Evolutionary conservation across 768 basidiomycete species (phyloP), one percentile per base, ranked within the genome.

Genomic region (Phallus indusiatus): DNA sequence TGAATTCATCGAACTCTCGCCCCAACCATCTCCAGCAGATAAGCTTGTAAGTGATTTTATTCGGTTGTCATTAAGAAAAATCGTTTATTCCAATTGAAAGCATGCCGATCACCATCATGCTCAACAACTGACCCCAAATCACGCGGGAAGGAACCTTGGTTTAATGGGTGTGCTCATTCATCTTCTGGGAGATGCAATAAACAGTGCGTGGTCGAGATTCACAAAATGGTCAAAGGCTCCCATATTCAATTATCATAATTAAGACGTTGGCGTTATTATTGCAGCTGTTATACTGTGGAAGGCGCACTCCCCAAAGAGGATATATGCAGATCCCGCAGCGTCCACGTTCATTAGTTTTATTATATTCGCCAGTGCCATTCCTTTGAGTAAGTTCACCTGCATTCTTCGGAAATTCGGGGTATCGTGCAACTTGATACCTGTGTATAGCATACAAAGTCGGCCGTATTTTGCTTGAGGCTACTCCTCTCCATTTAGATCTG

Each of bases 231-330:
- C n/a, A n/a, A n/a, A n/a, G n/a, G n/a, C n/a, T n/a, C n/a, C n/a
- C n/a, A n/a, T n/a, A n/a, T n/a, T n/a, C n/a, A n/a, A n/a, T n/a
- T n/a, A n/a, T n/a, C n/a, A n/a, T n/a, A n/a, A 14, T 49, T 14
- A 54, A 82, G 81, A 81, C 65, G 69, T 81, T 62, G 80, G 78
- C 17, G 81, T 82, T 55, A 80, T 82, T 35, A 66, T 81, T 28
- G 74, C 78, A 14, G 78, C 78, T 18, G 57, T 76, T 54, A 70
- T 82, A 33, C 75, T 81, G 49, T 79, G 79, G 76, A 76, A 78
- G 63, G 56, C 75, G 6, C 63, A 69, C 22, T 75, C 78, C 21
- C 74, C 75, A 12, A 65, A 68, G 48, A 72, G 79, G 53, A 79
- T 78, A 61, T 82, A 82, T 65, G 79, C 78, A 46, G 81, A 82